Evolutionary conservation across 1,139 yeast genomes (phyloP), one percentile per base, ranked within the genome.

Genomic region (Hyphopichia wangnamkhiaoensis): DNA sequence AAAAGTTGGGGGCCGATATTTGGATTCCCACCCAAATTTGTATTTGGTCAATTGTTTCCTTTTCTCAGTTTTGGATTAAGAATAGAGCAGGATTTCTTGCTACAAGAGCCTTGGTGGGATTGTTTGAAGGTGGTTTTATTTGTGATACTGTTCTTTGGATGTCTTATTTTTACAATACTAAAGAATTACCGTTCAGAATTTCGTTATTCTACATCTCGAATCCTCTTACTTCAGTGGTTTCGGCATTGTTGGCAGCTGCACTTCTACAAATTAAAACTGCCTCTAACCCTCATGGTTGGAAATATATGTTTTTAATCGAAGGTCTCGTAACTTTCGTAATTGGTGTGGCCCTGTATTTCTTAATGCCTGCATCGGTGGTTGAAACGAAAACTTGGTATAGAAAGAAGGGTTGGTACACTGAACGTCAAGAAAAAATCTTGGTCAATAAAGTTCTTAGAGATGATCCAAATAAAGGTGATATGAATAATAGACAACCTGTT

Each of bases 371-470:
- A 4, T 61, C 68, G 5, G 66, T 59, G 1, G 63, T 55, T 5
- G 60, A 59, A 37, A 64, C 68, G 8, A 58, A 47, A 35, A 39
- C 54, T 6, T 54, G 58, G 55, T 57, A 48, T 33, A 42, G 60
- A 6, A 56, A 56, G 26, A 61, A 65, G 17, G 71, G 70, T 14
- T 66, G 70, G 71, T 66, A 56, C 35, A 57, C 65, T 17, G 70
- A 63, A 3, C 44, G 69, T 36, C 69, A 66, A 43, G 69, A 61
- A 35, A 62, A 56, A 42, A 62, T 65, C 31, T 40, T 48, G 14
- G 67, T 62, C 12, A 63, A 62, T 40, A 50, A 58, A 34, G 54
- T 62, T 5, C 53, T 63, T 37, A 42, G 68, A 31, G 66, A 63
- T 41, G 68, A 63, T 38, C 68, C 68, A 5, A 44, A 54, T 9